Evolutionary conservation across 352 stramenopile genomes (phyloP), one percentile per base, ranked within the genome.

Genomic region (Globisporangium uncinulatum): DNA sequence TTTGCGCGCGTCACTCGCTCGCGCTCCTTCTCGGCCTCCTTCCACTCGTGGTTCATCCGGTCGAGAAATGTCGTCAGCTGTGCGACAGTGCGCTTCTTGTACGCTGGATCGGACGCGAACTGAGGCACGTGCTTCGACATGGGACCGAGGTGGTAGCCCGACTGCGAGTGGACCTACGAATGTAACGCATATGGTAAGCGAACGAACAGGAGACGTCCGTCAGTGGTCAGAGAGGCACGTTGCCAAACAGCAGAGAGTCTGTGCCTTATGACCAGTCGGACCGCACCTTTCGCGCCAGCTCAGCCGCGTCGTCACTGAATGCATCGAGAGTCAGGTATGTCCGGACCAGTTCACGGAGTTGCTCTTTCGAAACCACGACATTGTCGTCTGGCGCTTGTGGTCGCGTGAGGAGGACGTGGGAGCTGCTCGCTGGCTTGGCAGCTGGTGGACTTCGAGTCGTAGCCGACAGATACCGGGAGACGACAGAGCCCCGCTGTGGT

Each of bases 21-120:
- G 2, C 75, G 76, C 11, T 81, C 57, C 10, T 57, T 34, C 19
- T 89, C 79, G 4, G 62, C 70, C 9, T 70, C 49, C 20, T 62
- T 66, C 79, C 71, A 82, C 11, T 83, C 71, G 1, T 67, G 43
- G 42, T 86, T 85, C 69, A 87, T 86, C 15, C 59, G 64, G 24
- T 81, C 61, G n/a, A 87, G 60, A 32, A 68, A 70, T 10, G 41
- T 47, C 2, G 66, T 62, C 1, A 89, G 65, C 50, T 70, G 48
- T 2, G 54, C 42, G 20, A 84, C 57, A 7, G 51, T 67, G 56
- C 73, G 68, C 59, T 79, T 86, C 44, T 74, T 70, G 53, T 86
- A 80, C 31, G 59, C 42, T 8, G 62, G 37, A 45, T 87, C 75
- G 0, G 41, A 50, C 2, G 67, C 56, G 51, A 87, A 86, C 10